Evolutionary conservation across 1,139 yeast species (phyloP).

Genomic region (Candida mesenterica): DNA sequence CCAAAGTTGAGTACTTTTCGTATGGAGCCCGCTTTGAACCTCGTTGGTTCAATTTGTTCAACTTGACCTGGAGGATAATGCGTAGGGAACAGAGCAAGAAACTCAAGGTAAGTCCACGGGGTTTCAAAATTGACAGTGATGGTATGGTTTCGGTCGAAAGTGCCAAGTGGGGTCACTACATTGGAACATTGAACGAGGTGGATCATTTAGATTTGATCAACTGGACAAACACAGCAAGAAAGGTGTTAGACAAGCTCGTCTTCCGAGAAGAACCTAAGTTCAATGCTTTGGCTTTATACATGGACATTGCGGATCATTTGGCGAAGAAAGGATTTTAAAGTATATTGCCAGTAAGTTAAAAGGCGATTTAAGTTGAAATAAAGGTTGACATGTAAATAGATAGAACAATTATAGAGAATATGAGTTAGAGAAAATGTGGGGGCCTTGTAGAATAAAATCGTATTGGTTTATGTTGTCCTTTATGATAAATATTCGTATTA

Average conservation of each 20-base stretch:
- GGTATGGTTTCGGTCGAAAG: constrained; percentile 82
- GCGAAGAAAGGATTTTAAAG: constrained; percentile 59
- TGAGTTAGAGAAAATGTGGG: too few species aligned
- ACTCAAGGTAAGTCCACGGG: constrained; percentile 7
- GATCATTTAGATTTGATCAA: constrained; percentile 86
- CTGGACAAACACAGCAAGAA: constrained; percentile 64
- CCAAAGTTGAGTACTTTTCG: constrained; percentile 69
- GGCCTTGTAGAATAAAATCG: too few species aligned
- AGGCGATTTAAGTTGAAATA: too few species aligned
- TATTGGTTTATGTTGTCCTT: too few species aligned
- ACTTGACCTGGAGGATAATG: constrained; percentile 62
- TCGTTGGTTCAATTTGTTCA: constrained; percentile 58
- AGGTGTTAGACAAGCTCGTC: constrained; percentile 31
- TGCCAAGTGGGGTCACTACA: constrained; percentile 78
- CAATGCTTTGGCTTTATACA: constrained; percentile 72
- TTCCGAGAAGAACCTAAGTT: constrained; percentile 45
- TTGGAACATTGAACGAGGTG: constrained; percentile 74
- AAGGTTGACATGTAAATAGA: too few species aligned
- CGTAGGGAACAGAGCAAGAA: constrained; percentile 11
- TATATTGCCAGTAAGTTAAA: too few species aligned
- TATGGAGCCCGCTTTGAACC: constrained; percentile 79
- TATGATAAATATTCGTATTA: too few species aligned
- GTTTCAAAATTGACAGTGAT: constrained; percentile 59
- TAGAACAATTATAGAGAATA: too few species aligned
- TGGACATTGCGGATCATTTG: constrained; percentile 69